phyloP scores from a whole-genome alignment of 2,329 filamentous ascomycete genomes.

The Colletotrichum scovillei region DNA sequence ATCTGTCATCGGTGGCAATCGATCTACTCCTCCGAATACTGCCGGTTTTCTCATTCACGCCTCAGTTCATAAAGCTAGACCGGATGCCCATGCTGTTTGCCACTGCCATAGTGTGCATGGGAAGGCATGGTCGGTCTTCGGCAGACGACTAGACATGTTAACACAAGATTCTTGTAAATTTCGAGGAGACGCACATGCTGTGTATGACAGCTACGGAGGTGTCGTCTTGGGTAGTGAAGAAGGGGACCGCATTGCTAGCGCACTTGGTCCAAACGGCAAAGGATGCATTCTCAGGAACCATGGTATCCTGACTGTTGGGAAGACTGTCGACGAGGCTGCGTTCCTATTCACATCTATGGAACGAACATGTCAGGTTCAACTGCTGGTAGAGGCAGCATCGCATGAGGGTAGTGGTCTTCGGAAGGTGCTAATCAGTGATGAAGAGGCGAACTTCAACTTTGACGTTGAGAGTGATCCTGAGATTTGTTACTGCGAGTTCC shows the following conservation, averaged over 20 bases:
- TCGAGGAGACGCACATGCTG: constrained; percentile 64
- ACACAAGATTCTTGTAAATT: constrained; percentile 69
- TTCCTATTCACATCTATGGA: constrained; percentile 63
- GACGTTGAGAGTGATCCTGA: too few species aligned
- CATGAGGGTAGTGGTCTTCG: too few species aligned
- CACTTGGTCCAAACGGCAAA: constrained; percentile 64
- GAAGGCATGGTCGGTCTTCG: constrained; percentile 69
- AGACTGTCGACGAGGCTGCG: constrained; percentile 78
- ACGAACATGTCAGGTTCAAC: too few species aligned
- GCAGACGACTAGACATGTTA: constrained; percentile 69
- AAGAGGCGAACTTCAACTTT: too few species aligned
- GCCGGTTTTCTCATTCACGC: constrained; percentile 59
- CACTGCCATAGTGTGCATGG: constrained; percentile 66
- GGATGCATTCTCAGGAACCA: constrained; percentile 77
- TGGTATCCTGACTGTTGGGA: constrained; percentile 75
- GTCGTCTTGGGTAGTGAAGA: constrained; percentile 69
- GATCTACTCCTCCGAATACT: constrained; percentile 32
- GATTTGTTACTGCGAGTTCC: too few species aligned
- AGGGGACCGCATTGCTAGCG: constrained; percentile 70
- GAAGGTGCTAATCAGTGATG: too few species aligned
- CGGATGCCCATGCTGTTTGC: constrained; percentile 64
- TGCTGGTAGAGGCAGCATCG: too few species aligned
- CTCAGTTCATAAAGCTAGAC: constrained; percentile 60
- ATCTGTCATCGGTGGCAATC: constrained; percentile 71
- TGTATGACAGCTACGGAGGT: constrained; percentile 67